Evolutionary conservation across 75 land plant species (phyloP), one percentile per base, ranked within the genome.

Genomic region (Pinus taeda): DNA sequence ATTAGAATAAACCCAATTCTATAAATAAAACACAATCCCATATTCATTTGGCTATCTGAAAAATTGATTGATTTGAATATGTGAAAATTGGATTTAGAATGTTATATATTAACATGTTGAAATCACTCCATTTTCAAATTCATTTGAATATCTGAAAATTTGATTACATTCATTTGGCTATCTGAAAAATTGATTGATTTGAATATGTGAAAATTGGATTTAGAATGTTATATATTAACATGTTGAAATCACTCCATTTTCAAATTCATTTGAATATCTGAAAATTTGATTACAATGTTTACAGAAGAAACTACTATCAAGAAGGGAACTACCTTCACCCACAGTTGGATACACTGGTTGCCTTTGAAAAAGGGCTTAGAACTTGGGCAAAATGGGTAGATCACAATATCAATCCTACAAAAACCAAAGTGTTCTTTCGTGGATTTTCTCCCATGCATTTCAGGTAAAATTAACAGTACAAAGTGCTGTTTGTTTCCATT

Each of bases 331-430:
- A 67, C 3, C 63, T 85, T 21, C 62, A 63, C 53, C 80, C 72
- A 4, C 88, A 86, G 59, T 85, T 93, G 90, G 79, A 90, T 76
- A 78, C 90, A 6, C 13, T 90, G 18, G 71, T 49, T 2, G 96
- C 96, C 5, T 93, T 83, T 67, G 57, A 61, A 36, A 90, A 75
- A 49, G 92, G 87, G 42, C 18, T 93, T 81, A 79, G 57, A 12
- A 91, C 94, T 45, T 93, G 96, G 96, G 90, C 85, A 0, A 69
- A 60, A 4, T 93, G 94, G 94, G 85, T 92, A 4, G 90, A 92
- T 53, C 57, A 42, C 55, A 84, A 88, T 42, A 80, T 93, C 45
- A 84, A 92, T 76, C 80, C 88, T 11, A 13, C 82, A 8, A 85
- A 81, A 56, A 93, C 93, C 26, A 88, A 80, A 60, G 90, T 93